Evolutionary conservation across 2,329 filamentous ascomycete species (phyloP).

Genomic region (Neocatenulostroma microsporum): DNA sequence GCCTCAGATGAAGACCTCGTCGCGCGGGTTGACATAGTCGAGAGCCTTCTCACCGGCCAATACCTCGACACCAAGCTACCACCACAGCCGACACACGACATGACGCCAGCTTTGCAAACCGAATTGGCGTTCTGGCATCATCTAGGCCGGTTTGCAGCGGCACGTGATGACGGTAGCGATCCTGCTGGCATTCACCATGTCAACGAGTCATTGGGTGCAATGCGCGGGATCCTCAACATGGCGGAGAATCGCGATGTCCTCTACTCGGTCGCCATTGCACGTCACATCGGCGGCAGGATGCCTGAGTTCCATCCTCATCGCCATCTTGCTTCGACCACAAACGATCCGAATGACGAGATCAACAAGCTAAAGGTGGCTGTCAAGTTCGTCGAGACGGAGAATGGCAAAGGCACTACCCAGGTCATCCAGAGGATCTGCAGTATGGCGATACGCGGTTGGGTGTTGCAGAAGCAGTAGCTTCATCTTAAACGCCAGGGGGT

Average conservation of each 20-base stretch:
- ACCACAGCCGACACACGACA: slow-evolving; percentile 31
- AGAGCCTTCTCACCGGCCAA: slow-evolving; percentile 67
- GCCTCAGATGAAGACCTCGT: slow-evolving; percentile 42
- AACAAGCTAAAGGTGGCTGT: slow-evolving; percentile 44
- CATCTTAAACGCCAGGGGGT: neutral
- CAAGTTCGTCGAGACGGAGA: slow-evolving; percentile 41
- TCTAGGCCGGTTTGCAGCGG: slow-evolving; percentile 63
- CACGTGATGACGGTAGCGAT: slow-evolving; percentile 53
- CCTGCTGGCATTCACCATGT: slow-evolving; percentile 47
- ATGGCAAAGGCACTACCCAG: slow-evolving; percentile 39
- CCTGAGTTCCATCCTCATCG: slow-evolving; percentile 33
- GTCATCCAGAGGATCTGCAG: slow-evolving; percentile 43
- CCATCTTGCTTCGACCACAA: slow-evolving; percentile 17
- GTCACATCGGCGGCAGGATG: slow-evolving; percentile 60
- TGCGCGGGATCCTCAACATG: slow-evolving; percentile 66
- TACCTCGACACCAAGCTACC: slow-evolving; percentile 55
- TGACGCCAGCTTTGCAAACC: slow-evolving; percentile 25
- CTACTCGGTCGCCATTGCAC: slow-evolving; percentile 76
- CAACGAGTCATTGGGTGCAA: slow-evolving; percentile 56
- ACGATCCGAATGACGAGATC: slow-evolving; percentile 32
- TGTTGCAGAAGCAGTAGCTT: slow-evolving; percentile 22
- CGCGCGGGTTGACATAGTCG: slow-evolving; percentile 66
- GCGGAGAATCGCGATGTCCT: slow-evolving; percentile 84
- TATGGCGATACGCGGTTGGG: slow-evolving; percentile 42
- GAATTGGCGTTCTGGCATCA: slow-evolving; percentile 78